Percentiles rank a stretch among this genome's conserved stretches.
Conservation (phyloP, 441 rosid genomes). For the Adansonia rubrostipa region DNA sequence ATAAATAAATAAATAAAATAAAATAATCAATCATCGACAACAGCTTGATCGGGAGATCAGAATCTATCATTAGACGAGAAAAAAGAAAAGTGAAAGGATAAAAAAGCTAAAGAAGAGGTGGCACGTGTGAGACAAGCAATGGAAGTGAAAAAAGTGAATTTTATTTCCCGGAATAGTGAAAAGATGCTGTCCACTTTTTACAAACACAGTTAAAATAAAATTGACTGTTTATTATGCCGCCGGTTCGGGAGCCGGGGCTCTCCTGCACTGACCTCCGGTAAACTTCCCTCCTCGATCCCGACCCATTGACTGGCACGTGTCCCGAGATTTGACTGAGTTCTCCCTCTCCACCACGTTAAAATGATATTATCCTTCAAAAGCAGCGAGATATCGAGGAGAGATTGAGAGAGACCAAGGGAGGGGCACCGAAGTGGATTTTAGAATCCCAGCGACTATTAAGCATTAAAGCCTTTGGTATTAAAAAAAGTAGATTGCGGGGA, state of each 20-base stretch:
- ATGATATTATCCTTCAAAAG: not conserved
- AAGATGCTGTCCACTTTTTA: no score
- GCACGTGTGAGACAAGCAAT: no score
- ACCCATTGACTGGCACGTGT: conserved; percentile 25
- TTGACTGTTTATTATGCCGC: not conserved
- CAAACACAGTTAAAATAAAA: no score
- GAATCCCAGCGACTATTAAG: conserved; percentile 44
- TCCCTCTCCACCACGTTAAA: not conserved
- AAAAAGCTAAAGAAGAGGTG: no score
- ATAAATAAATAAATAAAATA: no score
- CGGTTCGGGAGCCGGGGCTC: conserved; percentile 31
- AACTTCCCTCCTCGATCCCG: conserved; percentile 30
- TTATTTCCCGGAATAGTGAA: no score
- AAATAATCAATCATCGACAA: no score
- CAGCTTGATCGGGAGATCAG: no score
- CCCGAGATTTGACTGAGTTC: conserved; percentile 28
- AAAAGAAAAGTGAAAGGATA: no score
- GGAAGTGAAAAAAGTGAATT: no score
- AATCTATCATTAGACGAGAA: no score
- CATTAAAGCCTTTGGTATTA: not conserved
- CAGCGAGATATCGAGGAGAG: no score
- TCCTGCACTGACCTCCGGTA: conserved; percentile 43
- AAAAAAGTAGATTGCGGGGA: conserved; percentile 43
- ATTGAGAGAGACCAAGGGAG: conserved; percentile 30
- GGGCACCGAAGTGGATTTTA: conserved; percentile 49